A percentile compares a stretch with the other conserved stretches of the same genome.
These are phyloP conservation scores for Pythium scleroteichum DNA, from an alignment of 352 stramenopile species.

Conservation along the genomic window DNA sequence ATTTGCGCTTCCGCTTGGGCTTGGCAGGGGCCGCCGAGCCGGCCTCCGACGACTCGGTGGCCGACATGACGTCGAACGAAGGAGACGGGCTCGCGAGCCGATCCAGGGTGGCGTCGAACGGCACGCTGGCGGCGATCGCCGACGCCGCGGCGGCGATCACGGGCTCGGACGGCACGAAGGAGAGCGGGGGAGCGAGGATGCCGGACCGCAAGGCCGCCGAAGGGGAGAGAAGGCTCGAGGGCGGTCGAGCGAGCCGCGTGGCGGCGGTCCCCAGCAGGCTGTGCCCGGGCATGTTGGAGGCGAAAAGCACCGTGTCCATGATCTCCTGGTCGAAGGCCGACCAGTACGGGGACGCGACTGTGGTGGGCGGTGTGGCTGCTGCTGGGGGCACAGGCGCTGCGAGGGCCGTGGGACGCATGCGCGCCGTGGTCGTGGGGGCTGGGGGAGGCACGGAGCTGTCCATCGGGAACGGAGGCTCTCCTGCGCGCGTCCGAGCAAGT, in stretches of 20 bases:
- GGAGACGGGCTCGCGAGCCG: conserved; percentile 13
- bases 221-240: conserved; percentile 10
- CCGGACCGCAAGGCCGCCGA: conserved; percentile 15
- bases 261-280: neutral
- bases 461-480: neutral
- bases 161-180: conserved; percentile 14
- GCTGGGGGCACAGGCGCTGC: neutral
- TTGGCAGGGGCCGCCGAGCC: conserved; percentile 1
- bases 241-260: neutral
- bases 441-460: conserved; percentile 13
- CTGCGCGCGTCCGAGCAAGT: conserved; percentile 14
- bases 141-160: conserved; percentile 18
- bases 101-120: conserved; percentile 10
- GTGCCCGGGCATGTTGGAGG: neutral
- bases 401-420: conserved; percentile 6
- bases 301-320: conserved; percentile 33
- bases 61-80: conserved; percentile 15
- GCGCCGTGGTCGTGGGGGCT: neutral
- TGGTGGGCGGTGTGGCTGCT: neutral
- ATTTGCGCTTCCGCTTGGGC: conserved; percentile 31
- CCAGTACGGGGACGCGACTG: conserved; percentile 22
- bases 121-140: conserved; percentile 16
- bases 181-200: conserved; percentile 17
- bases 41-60: conserved; percentile 13
- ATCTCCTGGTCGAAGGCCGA: conserved; percentile 32